Percentiles rank a stretch among this genome's conserved stretches.
Conservation (phyloP, 306 rosid species). For the Vigna trinervia region DNA sequence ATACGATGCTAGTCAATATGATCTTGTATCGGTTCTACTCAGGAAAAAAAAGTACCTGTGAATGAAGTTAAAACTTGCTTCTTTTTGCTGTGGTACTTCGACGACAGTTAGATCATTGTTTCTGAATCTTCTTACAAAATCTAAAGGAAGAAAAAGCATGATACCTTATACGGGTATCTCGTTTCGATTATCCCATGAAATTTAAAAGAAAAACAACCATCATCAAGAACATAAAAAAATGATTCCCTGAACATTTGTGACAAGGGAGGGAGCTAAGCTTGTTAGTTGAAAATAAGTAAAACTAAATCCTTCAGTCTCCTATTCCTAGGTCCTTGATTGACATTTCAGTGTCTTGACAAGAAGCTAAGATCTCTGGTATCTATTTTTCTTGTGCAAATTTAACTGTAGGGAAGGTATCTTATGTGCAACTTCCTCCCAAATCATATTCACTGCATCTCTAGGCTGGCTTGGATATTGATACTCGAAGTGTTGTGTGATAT, state of each 20-base stretch:
- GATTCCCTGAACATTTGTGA: not conserved
- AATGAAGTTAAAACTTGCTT: not conserved
- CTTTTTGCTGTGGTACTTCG: not conserved
- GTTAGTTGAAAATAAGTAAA: constrained; percentile 22
- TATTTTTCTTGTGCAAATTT: constrained; percentile 8
- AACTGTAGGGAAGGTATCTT: constrained; percentile 49
- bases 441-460: constrained; percentile 84
- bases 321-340: not conserved
- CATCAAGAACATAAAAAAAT: constrained; percentile 11
- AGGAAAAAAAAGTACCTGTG: not conserved
- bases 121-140: not conserved
- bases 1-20: too few relatives aligned
- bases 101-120: not conserved
- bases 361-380: constrained; percentile 57
- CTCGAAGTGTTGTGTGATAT: constrained; percentile 55
- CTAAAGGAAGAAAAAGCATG: not conserved
- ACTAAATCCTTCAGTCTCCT: constrained; percentile 30
- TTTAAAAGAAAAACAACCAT: not conserved
- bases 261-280: constrained; percentile 3
- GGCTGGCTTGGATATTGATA: constrained; percentile 79
- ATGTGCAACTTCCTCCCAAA: constrained; percentile 80
- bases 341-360: constrained; percentile 40
- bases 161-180: not conserved
- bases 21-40: not conserved
- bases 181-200: not conserved